Evolutionary conservation across 2,329 filamentous ascomycete species (phyloP).

Genomic region (Clonostachys byssicola): DNA sequence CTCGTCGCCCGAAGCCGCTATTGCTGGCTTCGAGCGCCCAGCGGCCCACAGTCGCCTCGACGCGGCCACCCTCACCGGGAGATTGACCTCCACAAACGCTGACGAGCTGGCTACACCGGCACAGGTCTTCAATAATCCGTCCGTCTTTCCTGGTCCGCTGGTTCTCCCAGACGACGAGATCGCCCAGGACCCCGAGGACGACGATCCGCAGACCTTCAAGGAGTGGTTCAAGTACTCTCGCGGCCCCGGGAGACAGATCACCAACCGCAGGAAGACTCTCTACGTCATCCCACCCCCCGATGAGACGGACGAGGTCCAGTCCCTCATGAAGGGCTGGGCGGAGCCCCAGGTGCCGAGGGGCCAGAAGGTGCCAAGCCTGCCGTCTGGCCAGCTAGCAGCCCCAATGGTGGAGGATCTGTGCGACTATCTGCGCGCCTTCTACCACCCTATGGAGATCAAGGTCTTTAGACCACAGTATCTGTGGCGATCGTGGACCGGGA

Average conservation of each 20-base stretch:
- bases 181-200: slow-evolving; percentile 40
- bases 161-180: slow-evolving; percentile 58
- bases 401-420: slow-evolving; percentile 21
- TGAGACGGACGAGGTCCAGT: slow-evolving; percentile 22
- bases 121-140: slow-evolving; percentile 9
- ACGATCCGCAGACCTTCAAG: slow-evolving; percentile 44
- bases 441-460: slow-evolving; percentile 48
- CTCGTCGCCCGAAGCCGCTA: background rate
- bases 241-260: slow-evolving; percentile 22
- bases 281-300: slow-evolving; percentile 47
- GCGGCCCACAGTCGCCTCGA: slow-evolving; percentile 17
- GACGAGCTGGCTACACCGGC: slow-evolving; percentile 3
- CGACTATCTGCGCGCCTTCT: slow-evolving; percentile 39
- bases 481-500: slow-evolving; percentile 42
- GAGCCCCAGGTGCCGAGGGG: slow-evolving; percentile 12
- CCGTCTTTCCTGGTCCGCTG: slow-evolving; percentile 52
- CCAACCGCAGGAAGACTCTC: slow-evolving; percentile 36
- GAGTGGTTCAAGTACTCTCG: slow-evolving; percentile 31
- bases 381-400: slow-evolving; percentile 1
- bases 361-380: background rate
- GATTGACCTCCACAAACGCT: slow-evolving; percentile 7
- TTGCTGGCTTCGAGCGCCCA: slow-evolving; percentile 17
- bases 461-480: slow-evolving; percentile 27
- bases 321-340: slow-evolving; percentile 37
- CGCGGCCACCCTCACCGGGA: slow-evolving; percentile 18